These are phyloP conservation scores for Penicillium italicum DNA, from an alignment of 2,329 filamentous ascomycete species.

Conservation along the genomic window DNA sequence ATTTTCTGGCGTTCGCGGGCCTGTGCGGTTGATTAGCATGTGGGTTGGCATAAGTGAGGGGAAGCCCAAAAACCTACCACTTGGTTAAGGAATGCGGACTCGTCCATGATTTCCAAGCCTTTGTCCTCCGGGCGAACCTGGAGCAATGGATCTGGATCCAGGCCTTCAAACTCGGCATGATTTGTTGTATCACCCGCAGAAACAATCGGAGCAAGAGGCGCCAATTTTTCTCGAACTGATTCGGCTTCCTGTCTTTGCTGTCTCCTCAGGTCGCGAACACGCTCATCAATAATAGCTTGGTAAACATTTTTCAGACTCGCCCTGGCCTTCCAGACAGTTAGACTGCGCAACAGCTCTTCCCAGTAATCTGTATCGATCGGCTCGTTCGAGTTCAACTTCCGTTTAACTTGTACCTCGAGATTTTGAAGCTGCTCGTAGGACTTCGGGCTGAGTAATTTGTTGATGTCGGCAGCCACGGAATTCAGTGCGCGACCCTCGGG, in stretches of 20 bases:
- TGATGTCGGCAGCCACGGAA: conserved; percentile 82
- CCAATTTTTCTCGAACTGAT: conserved; percentile 52
- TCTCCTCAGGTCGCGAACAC: conserved; percentile 62
- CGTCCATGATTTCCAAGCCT: conserved; percentile 54
- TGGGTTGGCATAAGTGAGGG: background rate
- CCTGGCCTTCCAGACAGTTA: conserved; percentile 88
- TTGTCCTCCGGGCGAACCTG: conserved; percentile 64
- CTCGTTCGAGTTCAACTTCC: conserved; percentile 82
- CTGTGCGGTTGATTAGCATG: conserved; percentile 29
- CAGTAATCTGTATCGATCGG: conserved; percentile 96
- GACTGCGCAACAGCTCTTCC: conserved; percentile 82
- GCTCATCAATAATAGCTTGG: conserved; percentile 67
- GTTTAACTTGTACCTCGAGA: conserved; percentile 80
- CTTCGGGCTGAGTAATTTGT: conserved; percentile 81
- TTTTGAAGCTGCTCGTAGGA: conserved; percentile 79
- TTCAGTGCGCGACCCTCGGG: conserved; percentile 71
- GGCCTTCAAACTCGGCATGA: conserved; percentile 41
- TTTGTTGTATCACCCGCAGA: conserved; percentile 8
- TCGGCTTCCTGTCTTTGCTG: conserved; percentile 66
- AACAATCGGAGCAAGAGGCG: conserved; percentile 46
- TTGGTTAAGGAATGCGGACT: conserved; percentile 56
- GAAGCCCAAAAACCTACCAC: conserved; percentile 44
- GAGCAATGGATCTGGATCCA: conserved; percentile 65
- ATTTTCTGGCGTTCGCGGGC: conserved; percentile 58
- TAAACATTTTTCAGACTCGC: conserved; percentile 77